Evolutionary conservation across 2,329 filamentous ascomycete species (phyloP), one percentile per base, ranked within the genome.

Genomic region (Nemania abortiva): DNA sequence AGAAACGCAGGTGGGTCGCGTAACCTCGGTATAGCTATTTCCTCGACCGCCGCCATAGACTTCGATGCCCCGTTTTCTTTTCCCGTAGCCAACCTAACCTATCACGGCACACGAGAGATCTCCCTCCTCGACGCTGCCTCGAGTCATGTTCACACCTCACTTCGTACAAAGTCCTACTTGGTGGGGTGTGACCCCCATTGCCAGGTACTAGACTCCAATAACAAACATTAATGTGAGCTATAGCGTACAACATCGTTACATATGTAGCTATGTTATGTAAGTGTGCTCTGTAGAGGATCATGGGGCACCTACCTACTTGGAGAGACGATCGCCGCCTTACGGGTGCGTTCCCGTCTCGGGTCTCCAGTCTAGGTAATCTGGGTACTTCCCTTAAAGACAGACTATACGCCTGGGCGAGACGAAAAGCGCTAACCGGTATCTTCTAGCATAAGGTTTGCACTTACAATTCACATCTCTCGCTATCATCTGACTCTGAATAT

Each of bases 161-260:
- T 34, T 34, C 10, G 31, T 42, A 9, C 31, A 11, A 42, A 15
- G 37, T 42, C 37, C 9, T 2, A 15, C 20, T 63, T 45, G 60
- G 68, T 68, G 64, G 68, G 65, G 68, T 66, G n/a, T 65, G 68
- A 65, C 64, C 68, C 68, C 65, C 65, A 68, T 47, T 29, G 29
- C 34, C n/a, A n/a, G n/a, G n/a, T n/a, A 53, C 47, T 34, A 53
- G 22, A 54, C 54, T 58, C 60, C 49, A 65, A 47, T 37, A n/a
- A n/a, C n/a, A n/a, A 29, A 22, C 45, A 61, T 60, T 39, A 27
- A 60, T 60, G 31, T 27, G 27, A 15, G 42, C 22, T 59, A 59
- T 49, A 31, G n/a, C 20, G 15, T 15, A n/a, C 53, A 55, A 27
- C 31, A 13, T 15, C 15, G 10, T 11, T 49, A 49, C 45, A n/a